phyloP scores from a whole-genome alignment of 306 rosid species.

The Prunus mume region DNA sequence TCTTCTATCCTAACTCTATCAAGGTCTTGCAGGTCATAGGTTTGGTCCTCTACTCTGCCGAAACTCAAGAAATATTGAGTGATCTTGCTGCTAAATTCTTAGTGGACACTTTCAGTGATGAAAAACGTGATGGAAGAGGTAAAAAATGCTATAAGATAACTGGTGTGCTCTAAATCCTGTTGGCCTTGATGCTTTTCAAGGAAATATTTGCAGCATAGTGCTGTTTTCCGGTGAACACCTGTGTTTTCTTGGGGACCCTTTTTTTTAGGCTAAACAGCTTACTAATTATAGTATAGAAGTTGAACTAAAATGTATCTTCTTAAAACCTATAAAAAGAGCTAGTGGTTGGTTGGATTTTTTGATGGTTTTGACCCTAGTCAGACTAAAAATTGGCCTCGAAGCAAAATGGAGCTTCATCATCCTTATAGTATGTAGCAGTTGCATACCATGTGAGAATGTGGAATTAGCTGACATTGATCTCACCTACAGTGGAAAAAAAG shows the following conservation, averaged over 20 bases:
- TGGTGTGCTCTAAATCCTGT: background rate
- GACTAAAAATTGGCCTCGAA: background rate
- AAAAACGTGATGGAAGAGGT: background rate
- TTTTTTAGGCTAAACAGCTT: background rate
- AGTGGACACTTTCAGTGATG: background rate
- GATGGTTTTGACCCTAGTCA: background rate
- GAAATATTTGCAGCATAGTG: too few species aligned
- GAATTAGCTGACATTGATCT: constrained; percentile 26
- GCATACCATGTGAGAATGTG: constrained; percentile 38
- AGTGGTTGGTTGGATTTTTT: background rate
- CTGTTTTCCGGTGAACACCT: background rate
- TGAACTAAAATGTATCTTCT: background rate
- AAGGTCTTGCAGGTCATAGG: too few species aligned
- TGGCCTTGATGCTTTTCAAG: background rate
- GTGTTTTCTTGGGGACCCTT: background rate
- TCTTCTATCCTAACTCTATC: too few species aligned
- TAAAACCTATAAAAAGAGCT: background rate
- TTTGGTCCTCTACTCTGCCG: too few species aligned
- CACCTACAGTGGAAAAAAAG: constrained; percentile 11
- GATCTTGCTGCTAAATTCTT: too few species aligned
- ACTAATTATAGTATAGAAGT: background rate
- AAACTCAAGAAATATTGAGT: too few species aligned
- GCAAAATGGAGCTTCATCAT: background rate
- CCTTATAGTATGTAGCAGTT: constrained; percentile 27
- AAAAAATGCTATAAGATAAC: background rate